Percentiles rank a stretch among this genome's conserved stretches.
Evolutionary conservation across 176 grass and related monocot genomes (phyloP).

Genomic region (Dactylis glomerata): DNA sequence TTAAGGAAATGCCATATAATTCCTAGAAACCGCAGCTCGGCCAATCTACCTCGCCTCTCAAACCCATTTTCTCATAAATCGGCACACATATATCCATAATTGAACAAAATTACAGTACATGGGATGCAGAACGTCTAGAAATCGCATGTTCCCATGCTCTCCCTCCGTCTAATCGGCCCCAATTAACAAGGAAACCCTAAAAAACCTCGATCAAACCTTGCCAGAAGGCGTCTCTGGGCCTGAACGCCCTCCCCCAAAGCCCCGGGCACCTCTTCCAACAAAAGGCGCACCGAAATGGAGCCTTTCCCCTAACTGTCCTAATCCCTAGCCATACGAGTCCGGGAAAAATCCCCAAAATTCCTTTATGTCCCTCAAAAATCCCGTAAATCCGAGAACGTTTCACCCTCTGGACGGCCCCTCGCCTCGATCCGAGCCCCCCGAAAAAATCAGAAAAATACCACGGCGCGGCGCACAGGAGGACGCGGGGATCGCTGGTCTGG

Average conservation of each 20-base stretch:
- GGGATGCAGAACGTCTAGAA: neutral
- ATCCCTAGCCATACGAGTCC: neutral
- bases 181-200: neutral
- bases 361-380: neutral
- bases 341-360: neutral
- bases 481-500: neutral
- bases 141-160: neutral
- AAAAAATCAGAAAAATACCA: neutral
- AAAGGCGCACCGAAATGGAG: conserved; percentile 1
- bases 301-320: conserved; percentile 37
- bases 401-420: neutral
- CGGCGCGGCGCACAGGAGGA: neutral
- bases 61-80: neutral
- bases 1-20: neutral
- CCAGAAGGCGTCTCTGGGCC: neutral
- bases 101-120: neutral
- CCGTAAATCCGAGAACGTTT: conserved; percentile 25
- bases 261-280: neutral
- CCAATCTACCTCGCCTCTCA: neutral
- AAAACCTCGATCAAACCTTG: neutral
- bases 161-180: neutral
- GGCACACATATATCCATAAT: neutral
- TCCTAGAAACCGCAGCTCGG: neutral
- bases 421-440: neutral
- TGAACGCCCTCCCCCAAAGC: conserved; percentile 1